These are phyloP conservation scores for Zizania palustris DNA, from an alignment of 202 grass and related monocot species.

Conservation along the genomic window DNA sequence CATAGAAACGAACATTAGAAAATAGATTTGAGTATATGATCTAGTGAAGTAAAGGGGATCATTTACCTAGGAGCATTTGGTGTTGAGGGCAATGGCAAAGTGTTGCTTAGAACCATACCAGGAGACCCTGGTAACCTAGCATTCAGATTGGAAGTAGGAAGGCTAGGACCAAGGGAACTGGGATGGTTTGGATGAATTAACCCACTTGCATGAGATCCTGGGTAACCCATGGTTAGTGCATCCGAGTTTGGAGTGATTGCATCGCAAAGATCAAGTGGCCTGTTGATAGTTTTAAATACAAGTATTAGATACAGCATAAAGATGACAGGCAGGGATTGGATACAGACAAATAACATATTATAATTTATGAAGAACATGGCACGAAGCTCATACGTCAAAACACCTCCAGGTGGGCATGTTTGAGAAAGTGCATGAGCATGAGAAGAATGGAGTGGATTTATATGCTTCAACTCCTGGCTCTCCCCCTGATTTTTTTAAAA, in stretches of 20 bases:
- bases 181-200: conserved; percentile 63
- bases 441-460: conserved; percentile 67
- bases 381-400: conserved; percentile 76
- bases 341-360: conserved; percentile 21
- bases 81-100: conserved; percentile 57
- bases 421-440: conserved; percentile 77
- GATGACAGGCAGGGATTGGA: not conserved
- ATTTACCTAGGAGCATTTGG: conserved; percentile 75
- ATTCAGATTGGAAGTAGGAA: conserved; percentile 75
- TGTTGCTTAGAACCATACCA: conserved; percentile 66
- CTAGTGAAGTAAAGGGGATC: conserved; percentile 25
- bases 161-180: conserved; percentile 54
- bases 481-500: conserved; percentile 40
- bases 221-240: conserved; percentile 59
- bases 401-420: conserved; percentile 57
- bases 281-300: conserved; percentile 47
- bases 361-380: conserved; percentile 26
- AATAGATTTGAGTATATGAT: conserved; percentile 28
- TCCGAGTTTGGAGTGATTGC: conserved; percentile 62
- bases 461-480: conserved; percentile 65
- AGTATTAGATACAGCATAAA: conserved; percentile 47
- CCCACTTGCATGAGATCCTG: conserved; percentile 62
- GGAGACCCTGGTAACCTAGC: conserved; percentile 71
- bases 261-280: conserved; percentile 96
- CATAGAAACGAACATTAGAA: conserved; percentile 42